Evolutionary conservation across 192 early-diverging fungal species (phyloP).

Genomic region (Ambispora gerdemannii): DNA sequence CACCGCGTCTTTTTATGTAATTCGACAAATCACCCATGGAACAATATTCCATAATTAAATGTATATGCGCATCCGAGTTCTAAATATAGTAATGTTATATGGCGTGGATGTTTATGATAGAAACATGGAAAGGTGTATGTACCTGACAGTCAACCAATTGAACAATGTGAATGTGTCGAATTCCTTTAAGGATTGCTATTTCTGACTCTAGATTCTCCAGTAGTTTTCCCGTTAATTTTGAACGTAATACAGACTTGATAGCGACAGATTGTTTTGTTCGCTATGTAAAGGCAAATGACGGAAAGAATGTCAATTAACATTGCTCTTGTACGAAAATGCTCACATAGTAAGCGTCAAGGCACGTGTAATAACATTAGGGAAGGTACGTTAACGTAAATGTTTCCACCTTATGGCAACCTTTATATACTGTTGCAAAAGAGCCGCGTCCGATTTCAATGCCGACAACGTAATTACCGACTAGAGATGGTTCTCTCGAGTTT

Average conservation of each 20-base stretch:
- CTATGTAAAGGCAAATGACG: too few species aligned
- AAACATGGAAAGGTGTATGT: conserved; percentile 32
- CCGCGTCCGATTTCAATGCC: conserved; percentile 87
- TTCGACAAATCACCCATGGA: conserved; percentile 88
- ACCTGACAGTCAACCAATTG: conserved; percentile 85
- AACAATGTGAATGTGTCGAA: conserved; percentile 85
- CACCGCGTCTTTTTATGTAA: conserved; percentile 75
- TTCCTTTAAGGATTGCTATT: conserved; percentile 86
- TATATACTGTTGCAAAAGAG: conserved; percentile 94
- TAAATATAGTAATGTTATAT: conserved; percentile 28
- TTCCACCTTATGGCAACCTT: conserved; percentile 66
- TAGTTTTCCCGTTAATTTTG: conserved; percentile 87
- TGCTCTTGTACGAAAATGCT: too few species aligned
- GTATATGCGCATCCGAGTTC: conserved; percentile 92
- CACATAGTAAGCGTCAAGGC: too few species aligned
- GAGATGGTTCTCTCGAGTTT: not conserved
- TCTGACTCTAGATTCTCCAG: conserved; percentile 94
- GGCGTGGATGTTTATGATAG: not conserved
- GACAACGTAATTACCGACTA: conserved; percentile 76
- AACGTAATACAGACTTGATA: conserved; percentile 85
- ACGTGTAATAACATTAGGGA: too few species aligned
- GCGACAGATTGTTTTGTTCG: conserved; percentile 54
- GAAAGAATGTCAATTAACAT: too few species aligned
- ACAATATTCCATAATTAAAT: conserved; percentile 98
- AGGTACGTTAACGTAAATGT: conserved; percentile 5